Evolutionary conservation across 345 rosid species (phyloP).

Genomic region (Lumnitzera racemosa): DNA sequence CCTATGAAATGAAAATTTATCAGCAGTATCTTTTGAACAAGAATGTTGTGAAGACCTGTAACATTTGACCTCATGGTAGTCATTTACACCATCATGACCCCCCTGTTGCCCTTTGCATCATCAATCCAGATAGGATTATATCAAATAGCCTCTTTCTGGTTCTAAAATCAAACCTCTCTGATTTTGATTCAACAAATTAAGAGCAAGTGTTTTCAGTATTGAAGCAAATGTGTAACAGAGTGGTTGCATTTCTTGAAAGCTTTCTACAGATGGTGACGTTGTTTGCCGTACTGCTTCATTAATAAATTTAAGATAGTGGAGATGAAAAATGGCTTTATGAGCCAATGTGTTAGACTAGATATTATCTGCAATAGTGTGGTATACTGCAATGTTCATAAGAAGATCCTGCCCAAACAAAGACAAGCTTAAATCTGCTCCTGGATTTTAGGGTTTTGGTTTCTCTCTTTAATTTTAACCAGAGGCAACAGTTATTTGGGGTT

Average conservation of each 20-base stretch:
- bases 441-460: too few relatives aligned
- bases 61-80: constrained; percentile 92
- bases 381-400: constrained; percentile 77
- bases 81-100: constrained; percentile 73
- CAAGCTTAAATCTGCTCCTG: background rate
- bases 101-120: constrained; percentile 70
- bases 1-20: constrained; percentile 87
- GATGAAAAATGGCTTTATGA: constrained; percentile 78
- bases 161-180: constrained; percentile 88
- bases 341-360: constrained; percentile 93
- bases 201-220: constrained; percentile 84
- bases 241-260: constrained; percentile 83
- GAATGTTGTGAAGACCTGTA: constrained; percentile 85
- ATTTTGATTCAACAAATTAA: constrained; percentile 83
- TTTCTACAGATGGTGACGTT: constrained; percentile 49
- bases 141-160: constrained; percentile 86
- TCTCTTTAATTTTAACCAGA: too few relatives aligned
- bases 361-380: constrained; percentile 83
- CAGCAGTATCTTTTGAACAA: constrained; percentile 88
- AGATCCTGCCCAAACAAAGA: constrained; percentile 55
- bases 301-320: constrained; percentile 84
- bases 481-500: too few relatives aligned
- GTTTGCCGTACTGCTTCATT: constrained; percentile 77
- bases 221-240: constrained; percentile 90
- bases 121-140: constrained; percentile 91